Conservation (phyloP, 345 rosid species). For the Moricandia moricandioides region DNA sequence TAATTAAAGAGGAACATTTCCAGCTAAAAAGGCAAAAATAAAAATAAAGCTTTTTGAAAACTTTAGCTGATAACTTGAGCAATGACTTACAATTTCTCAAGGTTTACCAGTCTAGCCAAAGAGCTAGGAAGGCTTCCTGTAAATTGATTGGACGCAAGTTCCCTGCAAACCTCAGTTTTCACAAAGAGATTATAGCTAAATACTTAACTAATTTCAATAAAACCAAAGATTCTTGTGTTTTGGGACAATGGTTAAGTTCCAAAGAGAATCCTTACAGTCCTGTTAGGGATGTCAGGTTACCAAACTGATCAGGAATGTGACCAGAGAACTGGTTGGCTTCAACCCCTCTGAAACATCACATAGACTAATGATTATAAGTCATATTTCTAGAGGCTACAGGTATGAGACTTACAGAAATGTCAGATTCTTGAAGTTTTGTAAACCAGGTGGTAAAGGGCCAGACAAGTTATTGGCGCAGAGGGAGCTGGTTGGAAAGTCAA, state of each 20-base stretch:
- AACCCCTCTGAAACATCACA: slow-evolving; percentile 38
- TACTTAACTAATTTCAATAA: neutral
- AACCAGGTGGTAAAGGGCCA: slow-evolving; percentile 45
- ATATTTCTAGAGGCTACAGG: neutral
- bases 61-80: neutral
- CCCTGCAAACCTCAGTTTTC: slow-evolving; percentile 28
- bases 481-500: slow-evolving; percentile 29
- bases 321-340: slow-evolving; percentile 60
- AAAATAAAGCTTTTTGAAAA: no score
- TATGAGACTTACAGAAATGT: slow-evolving; percentile 40
- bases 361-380: neutral
- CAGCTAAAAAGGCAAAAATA: neutral
- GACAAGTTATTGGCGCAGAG: slow-evolving; percentile 47
- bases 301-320: slow-evolving; percentile 47
- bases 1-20: neutral
- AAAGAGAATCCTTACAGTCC: slow-evolving; percentile 40
- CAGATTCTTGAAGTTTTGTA: slow-evolving; percentile 47
- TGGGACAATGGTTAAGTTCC: neutral
- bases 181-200: neutral
- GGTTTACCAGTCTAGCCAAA: slow-evolving; percentile 36
- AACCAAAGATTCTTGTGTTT: neutral
- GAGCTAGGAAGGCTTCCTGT: slow-evolving; percentile 40
- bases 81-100: slow-evolving; percentile 12
- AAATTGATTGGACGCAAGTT: slow-evolving; percentile 41
- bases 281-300: slow-evolving; percentile 40